A percentile compares a stretch with the other conserved stretches of the same genome.
Conservation (phyloP, 371 early-diverging fungal genomes). For the Funneliformis caledonium region DNA sequence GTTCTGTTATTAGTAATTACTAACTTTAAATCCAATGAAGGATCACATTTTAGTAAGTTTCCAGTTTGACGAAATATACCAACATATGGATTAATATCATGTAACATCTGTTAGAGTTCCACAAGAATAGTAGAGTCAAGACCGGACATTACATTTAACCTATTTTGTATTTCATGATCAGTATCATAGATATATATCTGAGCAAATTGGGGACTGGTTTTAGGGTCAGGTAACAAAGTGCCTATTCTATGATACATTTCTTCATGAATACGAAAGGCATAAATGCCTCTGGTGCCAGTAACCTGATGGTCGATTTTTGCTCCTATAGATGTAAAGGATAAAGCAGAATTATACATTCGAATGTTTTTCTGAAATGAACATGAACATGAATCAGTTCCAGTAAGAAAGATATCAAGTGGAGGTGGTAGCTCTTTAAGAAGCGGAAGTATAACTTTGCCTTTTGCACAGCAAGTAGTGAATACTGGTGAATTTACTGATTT, state of each 20-base stretch:
- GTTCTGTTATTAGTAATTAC: neutral
- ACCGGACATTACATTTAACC: neutral
- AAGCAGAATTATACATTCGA: constrained; percentile 41
- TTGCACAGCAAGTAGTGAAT: neutral
- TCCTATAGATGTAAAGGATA: constrained; percentile 38
- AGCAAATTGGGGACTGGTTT: constrained; percentile 15
- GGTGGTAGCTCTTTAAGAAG: neutral
- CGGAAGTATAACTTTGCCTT: neutral
- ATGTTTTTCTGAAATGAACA: constrained; percentile 34
- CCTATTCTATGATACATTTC: constrained; percentile 36
- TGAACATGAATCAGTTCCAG: neutral
- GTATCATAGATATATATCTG: constrained; percentile 41
- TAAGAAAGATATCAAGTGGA: neutral
- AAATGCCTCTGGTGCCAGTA: constrained; percentile 13
- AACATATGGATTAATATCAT: too few species aligned
- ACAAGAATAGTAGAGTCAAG: too few species aligned
- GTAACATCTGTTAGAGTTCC: too few species aligned
- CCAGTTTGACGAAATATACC: too few species aligned
- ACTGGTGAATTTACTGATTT: neutral
- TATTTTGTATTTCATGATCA: neutral
- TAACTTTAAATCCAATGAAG: neutral
- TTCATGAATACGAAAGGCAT: constrained; percentile 39
- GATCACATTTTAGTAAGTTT: too few species aligned
- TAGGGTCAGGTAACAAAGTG: neutral
- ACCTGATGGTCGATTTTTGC: constrained; percentile 23